Percentiles rank a stretch among this genome's conserved stretches.
These are phyloP conservation scores for Podaxis rugospora DNA, from an alignment of 768 basidiomycete genomes.

Conservation along the genomic window DNA sequence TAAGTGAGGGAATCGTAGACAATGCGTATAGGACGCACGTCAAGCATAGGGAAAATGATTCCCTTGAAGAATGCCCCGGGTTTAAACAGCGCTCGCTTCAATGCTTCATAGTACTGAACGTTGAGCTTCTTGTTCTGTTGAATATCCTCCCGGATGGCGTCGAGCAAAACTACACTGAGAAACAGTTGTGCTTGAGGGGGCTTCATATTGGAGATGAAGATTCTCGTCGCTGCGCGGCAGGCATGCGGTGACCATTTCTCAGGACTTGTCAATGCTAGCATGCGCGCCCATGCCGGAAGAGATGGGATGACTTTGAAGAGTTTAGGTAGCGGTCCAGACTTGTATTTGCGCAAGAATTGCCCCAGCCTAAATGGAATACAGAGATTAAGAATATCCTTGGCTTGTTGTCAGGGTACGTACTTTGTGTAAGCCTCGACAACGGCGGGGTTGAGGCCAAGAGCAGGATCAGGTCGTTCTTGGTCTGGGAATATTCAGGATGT, in stretches of 20 bases:
- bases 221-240: slow-evolving; percentile 88
- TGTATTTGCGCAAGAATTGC: slow-evolving; percentile 79
- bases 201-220: slow-evolving; percentile 96
- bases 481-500: slow-evolving; percentile 25
- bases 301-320: slow-evolving; percentile 98
- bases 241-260: slow-evolving; percentile 96
- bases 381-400: slow-evolving; percentile 1
- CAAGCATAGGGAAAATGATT: slow-evolving; percentile 90
- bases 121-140: slow-evolving; percentile 81
- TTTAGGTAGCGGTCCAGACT: slow-evolving; percentile 92
- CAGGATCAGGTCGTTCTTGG: slow-evolving; percentile 65
- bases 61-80: slow-evolving; percentile 99
- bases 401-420: slow-evolving; percentile 38
- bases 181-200: slow-evolving; percentile 91
- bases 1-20: neutral
- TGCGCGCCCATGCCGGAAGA: slow-evolving; percentile 92
- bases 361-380: slow-evolving; percentile 58
- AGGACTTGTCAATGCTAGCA: slow-evolving; percentile 88
- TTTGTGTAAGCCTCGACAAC: slow-evolving; percentile 92
- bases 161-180: slow-evolving; percentile 86
- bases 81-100: slow-evolving; percentile 92
- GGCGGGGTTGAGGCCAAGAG: slow-evolving; percentile 85
- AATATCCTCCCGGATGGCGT: slow-evolving; percentile 88
- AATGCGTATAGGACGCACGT: slow-evolving; percentile 45
- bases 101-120: slow-evolving; percentile 90